Percentiles rank a stretch among this genome's conserved stretches.
These are phyloP conservation scores for Saturnispora saitoi DNA, from an alignment of 805 yeast species.

Conservation along the genomic window DNA sequence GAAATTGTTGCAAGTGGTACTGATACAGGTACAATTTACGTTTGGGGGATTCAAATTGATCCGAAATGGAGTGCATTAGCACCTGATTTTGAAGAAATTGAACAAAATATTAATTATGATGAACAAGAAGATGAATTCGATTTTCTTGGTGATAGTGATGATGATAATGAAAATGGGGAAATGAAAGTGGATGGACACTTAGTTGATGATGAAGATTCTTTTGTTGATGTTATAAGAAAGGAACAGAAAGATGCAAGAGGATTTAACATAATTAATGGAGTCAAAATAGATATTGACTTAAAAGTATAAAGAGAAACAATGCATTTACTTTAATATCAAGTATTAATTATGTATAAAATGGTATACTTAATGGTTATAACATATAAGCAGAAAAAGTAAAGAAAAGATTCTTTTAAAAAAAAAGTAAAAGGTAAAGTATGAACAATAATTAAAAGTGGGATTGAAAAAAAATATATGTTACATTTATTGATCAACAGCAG, in stretches of 20 bases:
- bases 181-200: constrained; percentile 52
- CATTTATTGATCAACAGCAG: constrained; percentile 35
- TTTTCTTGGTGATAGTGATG: constrained; percentile 47
- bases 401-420: neutral
- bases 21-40: constrained; percentile 72
- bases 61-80: constrained; percentile 96
- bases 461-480: constrained; percentile 7
- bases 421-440: neutral
- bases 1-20: constrained; percentile 74
- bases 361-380: no score
- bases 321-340: neutral
- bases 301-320: neutral
- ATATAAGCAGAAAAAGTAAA: no score
- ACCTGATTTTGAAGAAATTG: constrained; percentile 92
- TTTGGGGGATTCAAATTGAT: constrained; percentile 77
- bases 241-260: constrained; percentile 71
- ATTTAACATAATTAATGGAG: constrained; percentile 44
- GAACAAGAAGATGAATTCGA: constrained; percentile 93
- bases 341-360: neutral
- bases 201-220: constrained; percentile 52
- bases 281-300: constrained; percentile 39
- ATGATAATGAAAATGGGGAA: constrained; percentile 28
- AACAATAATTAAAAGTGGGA: neutral
- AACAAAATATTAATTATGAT: constrained; percentile 79
- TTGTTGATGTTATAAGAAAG: constrained; percentile 55